Conservation (phyloP, 352 stramenopile genomes). For the Saprolegnia parasitica region DNA sequence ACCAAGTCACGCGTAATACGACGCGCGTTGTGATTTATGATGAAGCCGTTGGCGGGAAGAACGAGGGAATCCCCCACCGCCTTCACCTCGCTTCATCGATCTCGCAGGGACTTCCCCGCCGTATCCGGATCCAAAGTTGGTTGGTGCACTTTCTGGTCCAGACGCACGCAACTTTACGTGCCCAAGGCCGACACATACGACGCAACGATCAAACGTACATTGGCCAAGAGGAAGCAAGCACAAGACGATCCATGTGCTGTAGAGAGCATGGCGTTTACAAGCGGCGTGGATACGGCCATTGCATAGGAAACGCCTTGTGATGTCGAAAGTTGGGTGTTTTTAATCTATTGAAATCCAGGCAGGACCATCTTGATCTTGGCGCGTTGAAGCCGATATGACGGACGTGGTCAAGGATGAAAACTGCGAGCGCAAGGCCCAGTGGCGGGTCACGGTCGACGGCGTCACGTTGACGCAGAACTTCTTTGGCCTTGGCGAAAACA, state of each 20-base stretch:
- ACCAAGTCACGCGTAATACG: conserved; percentile 7
- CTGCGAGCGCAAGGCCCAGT: conserved; percentile 20
- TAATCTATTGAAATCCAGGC: neutral
- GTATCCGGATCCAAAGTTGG: neutral
- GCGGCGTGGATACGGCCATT: too few relatives aligned
- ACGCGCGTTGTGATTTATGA: neutral
- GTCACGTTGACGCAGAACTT: conserved; percentile 27
- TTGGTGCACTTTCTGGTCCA: neutral
- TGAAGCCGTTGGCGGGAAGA: conserved; percentile 3
- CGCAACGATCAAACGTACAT: too few relatives aligned
- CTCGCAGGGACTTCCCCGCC: neutral
- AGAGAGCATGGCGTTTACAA: too few relatives aligned
- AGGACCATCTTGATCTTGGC: neutral
- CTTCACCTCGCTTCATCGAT: neutral
- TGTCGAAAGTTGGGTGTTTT: neutral
- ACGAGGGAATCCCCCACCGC: conserved; percentile 1
- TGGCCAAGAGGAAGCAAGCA: too few relatives aligned
- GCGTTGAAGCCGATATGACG: neutral
- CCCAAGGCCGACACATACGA: too few relatives aligned
- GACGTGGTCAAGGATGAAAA: conserved; percentile 20
- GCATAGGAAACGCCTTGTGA: too few relatives aligned
- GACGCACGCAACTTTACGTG: too few relatives aligned
- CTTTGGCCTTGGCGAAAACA: conserved; percentile 27
- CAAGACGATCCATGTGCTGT: too few relatives aligned
- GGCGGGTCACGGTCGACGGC: conserved; percentile 17